Evolutionary conservation across 179 eudicot species (phyloP).

Genomic region (Silene coronaria): DNA sequence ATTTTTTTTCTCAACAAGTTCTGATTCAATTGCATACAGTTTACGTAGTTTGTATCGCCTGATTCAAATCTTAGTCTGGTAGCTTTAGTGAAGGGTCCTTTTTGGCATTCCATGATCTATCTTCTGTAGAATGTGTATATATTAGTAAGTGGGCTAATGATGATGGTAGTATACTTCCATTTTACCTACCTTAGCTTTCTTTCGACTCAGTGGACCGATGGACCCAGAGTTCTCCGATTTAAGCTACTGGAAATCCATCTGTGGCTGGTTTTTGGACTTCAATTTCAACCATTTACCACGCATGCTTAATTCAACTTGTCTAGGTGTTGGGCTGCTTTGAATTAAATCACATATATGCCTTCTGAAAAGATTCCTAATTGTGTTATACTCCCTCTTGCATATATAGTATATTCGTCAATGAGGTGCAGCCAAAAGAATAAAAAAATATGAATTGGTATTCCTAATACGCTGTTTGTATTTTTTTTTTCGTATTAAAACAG

Average conservation of each 20-base stretch:
- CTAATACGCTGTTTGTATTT: too few relatives aligned
- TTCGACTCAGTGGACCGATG: background rate
- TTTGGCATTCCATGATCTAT: background rate
- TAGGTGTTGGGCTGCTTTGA: too few relatives aligned
- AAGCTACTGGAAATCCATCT: background rate
- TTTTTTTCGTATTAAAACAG: too few relatives aligned
- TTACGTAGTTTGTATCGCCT: background rate
- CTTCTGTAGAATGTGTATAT: background rate
- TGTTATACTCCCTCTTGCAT: too few relatives aligned
- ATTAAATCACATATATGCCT: too few relatives aligned
- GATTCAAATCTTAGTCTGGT: background rate
- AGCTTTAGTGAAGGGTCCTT: background rate
- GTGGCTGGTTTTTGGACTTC: background rate
- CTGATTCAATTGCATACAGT: background rate
- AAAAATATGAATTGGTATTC: too few relatives aligned
- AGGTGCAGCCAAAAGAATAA: too few relatives aligned
- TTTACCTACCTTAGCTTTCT: background rate
- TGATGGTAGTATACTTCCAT: background rate
- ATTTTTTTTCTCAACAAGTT: background rate
- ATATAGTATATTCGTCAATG: too few relatives aligned
- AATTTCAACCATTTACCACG: background rate
- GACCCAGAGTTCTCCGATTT: background rate
- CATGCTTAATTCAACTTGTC: background rate
- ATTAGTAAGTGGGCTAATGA: background rate
- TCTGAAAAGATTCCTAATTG: too few relatives aligned